A percentile compares a stretch with the other conserved stretches of the same genome.
Evolutionary conservation across 1,284 basidiomycete genomes (phyloP).

Genomic region (Omphalotus olearius): DNA sequence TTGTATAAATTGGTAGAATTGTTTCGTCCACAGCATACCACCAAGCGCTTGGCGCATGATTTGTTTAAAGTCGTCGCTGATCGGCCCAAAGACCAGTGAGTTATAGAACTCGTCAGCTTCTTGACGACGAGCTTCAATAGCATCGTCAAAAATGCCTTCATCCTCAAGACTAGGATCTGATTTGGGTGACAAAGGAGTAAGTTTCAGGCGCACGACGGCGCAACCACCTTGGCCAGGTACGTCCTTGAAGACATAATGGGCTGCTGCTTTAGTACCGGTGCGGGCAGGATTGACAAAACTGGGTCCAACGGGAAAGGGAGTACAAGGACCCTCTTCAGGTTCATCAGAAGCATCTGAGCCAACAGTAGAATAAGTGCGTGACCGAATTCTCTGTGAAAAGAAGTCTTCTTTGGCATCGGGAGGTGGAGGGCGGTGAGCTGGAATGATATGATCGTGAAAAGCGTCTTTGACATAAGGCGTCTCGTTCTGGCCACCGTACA

Average conservation of each 20-base stretch:
- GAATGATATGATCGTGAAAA: slow-evolving; percentile 97
- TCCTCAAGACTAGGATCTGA: slow-evolving; percentile 82
- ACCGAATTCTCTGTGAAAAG: slow-evolving; percentile 46
- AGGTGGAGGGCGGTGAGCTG: slow-evolving; percentile 66
- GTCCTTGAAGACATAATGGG: slow-evolving; percentile 84
- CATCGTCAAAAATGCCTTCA: slow-evolving; percentile 87
- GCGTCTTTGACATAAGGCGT: slow-evolving; percentile 91
- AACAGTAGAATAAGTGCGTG: slow-evolving; percentile 41
- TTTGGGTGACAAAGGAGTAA: slow-evolving; percentile 75
- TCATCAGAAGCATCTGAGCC: slow-evolving; percentile 26
- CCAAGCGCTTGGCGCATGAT: slow-evolving; percentile 97
- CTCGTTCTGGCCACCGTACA: slow-evolving; percentile 86
- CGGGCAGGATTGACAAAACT: slow-evolving; percentile 84
- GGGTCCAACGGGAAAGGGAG: slow-evolving; percentile 47
- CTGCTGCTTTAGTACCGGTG: slow-evolving; percentile 89
- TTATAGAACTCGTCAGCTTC: slow-evolving; percentile 97
- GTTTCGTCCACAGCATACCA: slow-evolving; percentile 99
- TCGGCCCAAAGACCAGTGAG: slow-evolving; percentile 73
- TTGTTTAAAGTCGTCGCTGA: slow-evolving; percentile 90
- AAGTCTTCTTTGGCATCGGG: slow-evolving; percentile 36
- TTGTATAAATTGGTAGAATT: slow-evolving; percentile 95
- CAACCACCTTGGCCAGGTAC: slow-evolving; percentile 93
- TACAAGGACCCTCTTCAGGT: slow-evolving; percentile 45
- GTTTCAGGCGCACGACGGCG: slow-evolving; percentile 91
- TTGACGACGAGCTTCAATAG: slow-evolving; percentile 82